Evolutionary conservation across 2,329 filamentous ascomycete species (phyloP), one percentile per base, ranked within the genome.

Genomic region (Colletotrichum salicis): DNA sequence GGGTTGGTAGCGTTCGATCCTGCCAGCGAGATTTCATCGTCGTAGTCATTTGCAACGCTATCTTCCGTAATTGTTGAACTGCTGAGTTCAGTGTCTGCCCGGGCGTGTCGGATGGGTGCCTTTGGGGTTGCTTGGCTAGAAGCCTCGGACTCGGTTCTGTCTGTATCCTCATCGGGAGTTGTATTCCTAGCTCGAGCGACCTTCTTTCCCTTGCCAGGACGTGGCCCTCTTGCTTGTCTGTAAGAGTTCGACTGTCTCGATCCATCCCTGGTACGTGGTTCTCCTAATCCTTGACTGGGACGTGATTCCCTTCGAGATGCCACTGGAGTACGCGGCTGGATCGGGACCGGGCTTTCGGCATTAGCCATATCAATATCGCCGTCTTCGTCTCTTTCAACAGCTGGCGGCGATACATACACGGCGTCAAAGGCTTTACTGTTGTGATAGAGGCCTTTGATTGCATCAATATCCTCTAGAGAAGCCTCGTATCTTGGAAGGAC

Each of bases 1-100:
- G 70, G 70, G 27, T 68, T 71, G 12, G 37, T 45, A 10, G 12
- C 24, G 10, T 22, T 62, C 10, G 69, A 71, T 6, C 69, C 69
- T n/a, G 33, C 64, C 24, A 54, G 24, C 12, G 58, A 68, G 13
- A 48, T 6, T 15, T 57, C 12, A 15, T 55, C 33, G n/a, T 52
- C 59, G 12, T 62, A 33, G 19, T 4, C 6, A 12, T 22, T 56
- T 7, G 10, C 52, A 11, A 19, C 10, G 8, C 13, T 27, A 15
- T 56, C 12, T 55, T 56, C 35, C 6, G 2, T 11, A 13, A 33
- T 2, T 2, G 29, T 35, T 8, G 10, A 45, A 33, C n/a, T 8
- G 11, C 5, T 27, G 4, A 45, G n/a, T 4, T 22, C n/a, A 12
- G 55, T 45, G 1, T 19, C 27, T 22, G 55, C 54, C 10, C 67